Conservation (phyloP, 208 protist genomes). For the Leishmania tropica region DNA sequence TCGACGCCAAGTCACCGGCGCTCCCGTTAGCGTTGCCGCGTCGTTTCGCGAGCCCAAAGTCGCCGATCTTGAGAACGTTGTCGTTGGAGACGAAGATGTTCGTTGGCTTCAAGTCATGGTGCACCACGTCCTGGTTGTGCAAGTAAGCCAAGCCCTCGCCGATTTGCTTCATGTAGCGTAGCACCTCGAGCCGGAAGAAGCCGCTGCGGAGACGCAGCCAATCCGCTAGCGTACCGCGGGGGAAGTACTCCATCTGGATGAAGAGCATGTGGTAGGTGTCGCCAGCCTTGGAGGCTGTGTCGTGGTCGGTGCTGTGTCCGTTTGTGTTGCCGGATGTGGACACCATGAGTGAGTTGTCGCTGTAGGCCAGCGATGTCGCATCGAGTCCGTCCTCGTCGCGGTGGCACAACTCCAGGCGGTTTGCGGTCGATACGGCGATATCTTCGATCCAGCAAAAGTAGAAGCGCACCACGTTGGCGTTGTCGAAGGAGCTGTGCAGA, state of each 20-base stretch:
- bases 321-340: constrained; percentile 14
- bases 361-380: constrained; percentile 32
- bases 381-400: constrained; percentile 51
- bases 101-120: constrained; percentile 85
- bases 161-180: constrained; percentile 72
- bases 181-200: constrained; percentile 65
- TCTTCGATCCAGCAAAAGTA: constrained; percentile 88
- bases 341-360: constrained; percentile 11
- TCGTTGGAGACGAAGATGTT: constrained; percentile 81
- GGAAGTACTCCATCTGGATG: constrained; percentile 91
- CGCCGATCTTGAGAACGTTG: constrained; percentile 79
- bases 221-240: constrained; percentile 71
- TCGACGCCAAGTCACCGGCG: constrained; percentile 30
- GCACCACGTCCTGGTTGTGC: constrained; percentile 74
- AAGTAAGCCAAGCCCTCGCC: constrained; percentile 69
- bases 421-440: constrained; percentile 44
- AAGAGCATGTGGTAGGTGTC: constrained; percentile 71
- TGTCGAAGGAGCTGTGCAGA: constrained; percentile 83
- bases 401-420: constrained; percentile 56
- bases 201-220: constrained; percentile 45
- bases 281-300: constrained; percentile 4
- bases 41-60: constrained; percentile 83
- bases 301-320: background rate
- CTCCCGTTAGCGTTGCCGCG: constrained; percentile 16
- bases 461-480: constrained; percentile 83